Evolutionary conservation across 2,329 filamentous ascomycete species (phyloP), one percentile per base, ranked within the genome.

Genomic region (Plectosphaerella plurivora): DNA sequence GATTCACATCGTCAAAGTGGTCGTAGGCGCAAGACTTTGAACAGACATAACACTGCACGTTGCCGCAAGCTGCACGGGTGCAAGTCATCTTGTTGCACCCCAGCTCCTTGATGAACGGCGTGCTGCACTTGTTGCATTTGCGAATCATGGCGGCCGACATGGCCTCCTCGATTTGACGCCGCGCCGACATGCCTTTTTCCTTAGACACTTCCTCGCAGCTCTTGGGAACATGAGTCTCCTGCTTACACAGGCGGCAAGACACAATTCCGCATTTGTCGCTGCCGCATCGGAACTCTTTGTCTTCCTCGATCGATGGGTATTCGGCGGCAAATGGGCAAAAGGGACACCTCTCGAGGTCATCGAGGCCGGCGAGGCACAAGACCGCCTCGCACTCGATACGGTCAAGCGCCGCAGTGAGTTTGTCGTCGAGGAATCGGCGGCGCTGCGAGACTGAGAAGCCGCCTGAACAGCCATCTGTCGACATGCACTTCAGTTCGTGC

Each of bases 11-110:
- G 54, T 86, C 73, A 61, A 95, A 95, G 66, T 95, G 91, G 0
- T 73, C 59, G 61, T 95, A 94, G 52, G 79, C 69, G 52, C 77
- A 81, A 1, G 81, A 80, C 60, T 86, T 75, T 20, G 83, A 84
- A 69, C 91, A 96, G 42, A 90, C 76, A 60, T 91, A 91, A 63
- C 85, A 87, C 57, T 84, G 81, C 0, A 78, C 61, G 45, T 82
- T 79, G 3, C 51, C 5, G 54, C 82, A 85, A 2, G 70, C 69
- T 41, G 62, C 49, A n/a, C 78, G 77, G 0, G 80, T 73, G 65
- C 91, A 96, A 0, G 67, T 77, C 81, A 96, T 89, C 69, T 92
- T 92, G 71, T 95, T 95, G 72, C 91, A 96, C 3, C 91, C 91
- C 33, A 73, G 66, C 36, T 86, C 80, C 64, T 95, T 96, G 65